Conservation (phyloP, 2,329 filamentous ascomycete species). For the Chaetomiaceae sp. region DNA sequence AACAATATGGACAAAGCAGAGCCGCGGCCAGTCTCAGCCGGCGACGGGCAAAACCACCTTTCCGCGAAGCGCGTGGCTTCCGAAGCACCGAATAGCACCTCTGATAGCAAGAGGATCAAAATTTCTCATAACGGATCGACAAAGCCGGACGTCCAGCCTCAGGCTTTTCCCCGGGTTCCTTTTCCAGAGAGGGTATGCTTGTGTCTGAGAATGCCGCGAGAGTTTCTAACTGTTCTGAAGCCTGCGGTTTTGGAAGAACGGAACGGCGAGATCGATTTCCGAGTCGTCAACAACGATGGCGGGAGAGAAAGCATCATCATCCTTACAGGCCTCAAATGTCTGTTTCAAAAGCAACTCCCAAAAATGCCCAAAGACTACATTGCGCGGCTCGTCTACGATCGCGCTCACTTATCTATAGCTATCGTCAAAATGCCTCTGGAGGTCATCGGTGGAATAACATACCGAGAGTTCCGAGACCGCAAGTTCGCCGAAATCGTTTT, state of each 20-base stretch:
- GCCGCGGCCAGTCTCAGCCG: background rate
- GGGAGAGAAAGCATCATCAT: slow-evolving; percentile 85
- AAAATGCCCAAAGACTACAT: slow-evolving; percentile 99
- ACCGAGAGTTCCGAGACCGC: slow-evolving; percentile 85
- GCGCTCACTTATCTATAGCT: slow-evolving; percentile 91
- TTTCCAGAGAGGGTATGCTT: slow-evolving; percentile 76
- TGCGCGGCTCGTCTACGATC: slow-evolving; percentile 91
- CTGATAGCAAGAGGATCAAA: slow-evolving; percentile 61
- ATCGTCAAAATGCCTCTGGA: slow-evolving; percentile 96
- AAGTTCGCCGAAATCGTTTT: slow-evolving; percentile 98
- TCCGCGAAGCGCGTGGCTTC: slow-evolving; percentile 65
- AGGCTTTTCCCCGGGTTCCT: slow-evolving; percentile 59
- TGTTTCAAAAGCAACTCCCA: slow-evolving; percentile 96
- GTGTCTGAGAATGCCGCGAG: slow-evolving; percentile 39
- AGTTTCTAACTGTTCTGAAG: slow-evolving; percentile 39
- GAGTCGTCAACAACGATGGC: slow-evolving; percentile 95
- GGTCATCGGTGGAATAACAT: slow-evolving; percentile 92
- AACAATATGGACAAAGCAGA: slow-evolving; percentile 4
- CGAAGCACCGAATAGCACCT: slow-evolving; percentile 57
- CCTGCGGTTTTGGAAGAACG: slow-evolving; percentile 91
- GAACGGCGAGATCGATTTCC: slow-evolving; percentile 90
- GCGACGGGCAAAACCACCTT: background rate
- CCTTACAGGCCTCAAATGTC: slow-evolving; percentile 90
- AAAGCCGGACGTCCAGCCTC: slow-evolving; percentile 45
- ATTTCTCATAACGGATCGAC: slow-evolving; percentile 35